phyloP scores from a whole-genome alignment of 1,284 basidiomycete genomes.

The Puccinia horiana region DNA sequence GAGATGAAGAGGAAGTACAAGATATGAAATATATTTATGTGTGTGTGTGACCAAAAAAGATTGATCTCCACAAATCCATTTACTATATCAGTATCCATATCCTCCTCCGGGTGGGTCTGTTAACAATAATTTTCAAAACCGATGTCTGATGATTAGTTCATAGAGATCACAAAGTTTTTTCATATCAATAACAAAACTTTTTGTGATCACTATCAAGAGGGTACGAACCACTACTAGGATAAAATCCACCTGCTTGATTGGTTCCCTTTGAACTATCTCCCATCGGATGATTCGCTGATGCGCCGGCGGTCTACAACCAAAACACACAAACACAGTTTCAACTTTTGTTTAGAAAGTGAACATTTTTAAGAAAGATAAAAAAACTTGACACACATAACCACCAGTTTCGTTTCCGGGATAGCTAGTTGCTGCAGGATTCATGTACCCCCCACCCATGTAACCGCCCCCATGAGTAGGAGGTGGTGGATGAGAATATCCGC shows the following conservation, averaged over 20 bases:
- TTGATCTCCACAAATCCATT: too few relatives aligned
- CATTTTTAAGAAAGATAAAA: background rate
- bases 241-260: conserved; percentile 15
- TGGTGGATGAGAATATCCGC: conserved; percentile 14
- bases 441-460: conserved; percentile 18
- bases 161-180: too few relatives aligned
- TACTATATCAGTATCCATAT: background rate
- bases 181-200: background rate
- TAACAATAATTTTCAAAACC: background rate
- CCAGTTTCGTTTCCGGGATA: conserved; percentile 4
- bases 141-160: too few relatives aligned
- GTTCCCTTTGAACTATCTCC: background rate
- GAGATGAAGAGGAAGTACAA: too few relatives aligned
- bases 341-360: background rate
- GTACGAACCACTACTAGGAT: conserved; percentile 11
- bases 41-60: too few relatives aligned
- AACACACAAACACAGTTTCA: background rate
- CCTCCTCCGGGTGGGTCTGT: conserved; percentile 6
- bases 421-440: background rate
- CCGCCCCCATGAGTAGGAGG: background rate
- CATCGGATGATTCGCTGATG: background rate
- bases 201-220: background rate
- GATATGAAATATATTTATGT: too few relatives aligned
- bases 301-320: background rate
- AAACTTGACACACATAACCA: background rate